Percentiles rank a stretch among this genome's conserved stretches.
phyloP scores from a whole-genome alignment of 2,329 filamentous ascomycete species.

The Stagonosporopsis tanaceti region DNA sequence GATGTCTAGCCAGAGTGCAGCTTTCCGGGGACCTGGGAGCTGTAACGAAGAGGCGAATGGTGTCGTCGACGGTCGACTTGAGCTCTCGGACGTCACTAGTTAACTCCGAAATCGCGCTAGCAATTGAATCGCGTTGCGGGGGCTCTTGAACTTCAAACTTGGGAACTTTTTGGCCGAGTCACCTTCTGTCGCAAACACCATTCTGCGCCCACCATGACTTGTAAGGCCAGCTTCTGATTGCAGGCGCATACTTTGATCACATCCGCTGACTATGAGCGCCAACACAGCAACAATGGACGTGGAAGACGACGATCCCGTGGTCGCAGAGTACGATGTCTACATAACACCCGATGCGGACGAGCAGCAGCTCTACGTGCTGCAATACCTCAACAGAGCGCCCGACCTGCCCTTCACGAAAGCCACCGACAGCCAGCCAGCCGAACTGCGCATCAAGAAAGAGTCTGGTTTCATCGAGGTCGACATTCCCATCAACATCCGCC shows the following conservation, averaged over 20 bases:
- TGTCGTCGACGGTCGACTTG: slow-evolving; percentile 9
- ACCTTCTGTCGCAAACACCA: slow-evolving; percentile 15
- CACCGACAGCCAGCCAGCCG: slow-evolving; percentile 64
- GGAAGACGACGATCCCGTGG: slow-evolving; percentile 57
- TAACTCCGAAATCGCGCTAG: slow-evolving; percentile 32
- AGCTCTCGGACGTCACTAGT: slow-evolving; percentile 42
- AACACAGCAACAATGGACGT: slow-evolving; percentile 36
- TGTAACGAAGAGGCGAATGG: slow-evolving; percentile 4
- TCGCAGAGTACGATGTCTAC: slow-evolving; percentile 78
- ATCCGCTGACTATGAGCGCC: slow-evolving; percentile 12
- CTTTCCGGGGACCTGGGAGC: slow-evolving; percentile 1
- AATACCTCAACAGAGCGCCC: slow-evolving; percentile 82
- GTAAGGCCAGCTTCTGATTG: slow-evolving; percentile 29
- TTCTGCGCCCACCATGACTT: slow-evolving; percentile 34
- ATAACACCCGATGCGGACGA: slow-evolving; percentile 76
- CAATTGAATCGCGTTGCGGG: slow-evolving; percentile 18
- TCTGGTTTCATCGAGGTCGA: slow-evolving; percentile 91
- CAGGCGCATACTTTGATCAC: not conserved
- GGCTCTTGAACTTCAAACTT: slow-evolving; percentile 29
- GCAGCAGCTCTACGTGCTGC: slow-evolving; percentile 72
- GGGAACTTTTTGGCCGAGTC: slow-evolving; percentile 16
- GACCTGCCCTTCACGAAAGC: slow-evolving; percentile 68
- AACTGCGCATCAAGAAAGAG: slow-evolving; percentile 81
- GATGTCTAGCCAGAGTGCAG: not conserved
- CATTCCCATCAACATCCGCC: slow-evolving; percentile 75